Conservation (phyloP, 108 stramenopile species). For the Conticribra weissflogii region DNA sequence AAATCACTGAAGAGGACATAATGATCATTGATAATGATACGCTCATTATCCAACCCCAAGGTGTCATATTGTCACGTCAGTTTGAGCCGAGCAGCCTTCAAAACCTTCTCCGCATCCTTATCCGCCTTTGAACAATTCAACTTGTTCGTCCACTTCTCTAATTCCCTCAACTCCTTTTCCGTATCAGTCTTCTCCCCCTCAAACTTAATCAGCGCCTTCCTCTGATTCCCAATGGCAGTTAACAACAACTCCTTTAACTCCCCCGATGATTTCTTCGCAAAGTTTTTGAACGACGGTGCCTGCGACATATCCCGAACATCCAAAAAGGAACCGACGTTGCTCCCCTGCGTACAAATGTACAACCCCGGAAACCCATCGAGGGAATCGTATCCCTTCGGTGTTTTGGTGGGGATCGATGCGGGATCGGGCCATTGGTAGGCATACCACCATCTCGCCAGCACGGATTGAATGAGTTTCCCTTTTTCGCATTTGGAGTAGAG, state of each 20-base stretch:
- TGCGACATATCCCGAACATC: slow-evolving; percentile 67
- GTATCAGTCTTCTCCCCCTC: slow-evolving; percentile 73
- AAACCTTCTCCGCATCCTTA: slow-evolving; percentile 81
- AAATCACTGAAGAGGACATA: no score
- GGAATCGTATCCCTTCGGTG: slow-evolving; percentile 81
- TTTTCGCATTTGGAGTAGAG: slow-evolving; percentile 58
- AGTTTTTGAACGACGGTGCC: slow-evolving; percentile 72
- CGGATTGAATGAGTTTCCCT: slow-evolving; percentile 86
- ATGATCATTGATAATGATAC: neutral
- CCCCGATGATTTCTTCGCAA: slow-evolving; percentile 63
- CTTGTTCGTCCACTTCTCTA: slow-evolving; percentile 81
- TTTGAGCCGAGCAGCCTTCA: slow-evolving; percentile 61
- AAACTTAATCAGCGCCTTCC: slow-evolving; percentile 56
- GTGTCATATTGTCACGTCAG: slow-evolving; percentile 21
- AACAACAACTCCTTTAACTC: slow-evolving; percentile 75
- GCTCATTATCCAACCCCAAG: neutral
- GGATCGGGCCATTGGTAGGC: slow-evolving; percentile 89
- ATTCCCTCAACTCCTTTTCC: slow-evolving; percentile 72
- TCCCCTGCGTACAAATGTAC: slow-evolving; percentile 82
- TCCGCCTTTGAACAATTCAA: slow-evolving; percentile 80
- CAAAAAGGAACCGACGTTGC: slow-evolving; percentile 74
- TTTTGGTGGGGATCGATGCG: slow-evolving; percentile 45
- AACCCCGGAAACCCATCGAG: slow-evolving; percentile 96
- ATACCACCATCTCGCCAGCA: slow-evolving; percentile 97
- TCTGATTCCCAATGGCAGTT: slow-evolving; percentile 75